These are phyloP conservation scores for Clonostachys rosea DNA, from an alignment of 2,329 filamentous ascomycete species.

Conservation along the genomic window DNA sequence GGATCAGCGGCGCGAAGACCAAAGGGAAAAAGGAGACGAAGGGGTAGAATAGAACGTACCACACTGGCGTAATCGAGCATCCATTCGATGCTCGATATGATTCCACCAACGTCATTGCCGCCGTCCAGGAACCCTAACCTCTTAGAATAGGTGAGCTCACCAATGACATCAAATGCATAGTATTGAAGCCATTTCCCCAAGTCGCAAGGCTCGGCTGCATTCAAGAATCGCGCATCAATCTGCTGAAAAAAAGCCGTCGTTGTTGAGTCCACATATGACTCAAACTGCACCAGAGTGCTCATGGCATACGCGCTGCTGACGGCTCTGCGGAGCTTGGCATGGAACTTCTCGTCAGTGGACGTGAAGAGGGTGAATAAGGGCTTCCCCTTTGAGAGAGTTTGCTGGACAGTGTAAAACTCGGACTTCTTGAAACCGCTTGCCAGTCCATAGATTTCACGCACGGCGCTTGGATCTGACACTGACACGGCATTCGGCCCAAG, in stretches of 20 bases:
- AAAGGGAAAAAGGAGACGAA: too few relatives aligned
- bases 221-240: slow-evolving; percentile 14
- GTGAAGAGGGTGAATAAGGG: slow-evolving; percentile 71
- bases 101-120: slow-evolving; percentile 35
- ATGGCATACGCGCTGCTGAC: slow-evolving; percentile 41
- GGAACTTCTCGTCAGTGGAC: slow-evolving; percentile 68
- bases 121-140: slow-evolving; percentile 37
- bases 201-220: slow-evolving; percentile 30
- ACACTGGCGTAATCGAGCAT: slow-evolving; percentile 13
- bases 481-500: slow-evolving; percentile 71
- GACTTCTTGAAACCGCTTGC: slow-evolving; percentile 82
- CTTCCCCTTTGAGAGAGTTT: slow-evolving; percentile 64
- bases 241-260: slow-evolving; percentile 31
- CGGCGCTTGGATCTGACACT: slow-evolving; percentile 67
- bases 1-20: too few relatives aligned
- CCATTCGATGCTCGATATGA: slow-evolving; percentile 23
- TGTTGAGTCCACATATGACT: slow-evolving; percentile 42
- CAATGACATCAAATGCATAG: slow-evolving; percentile 47
- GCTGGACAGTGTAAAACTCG: slow-evolving; percentile 76
- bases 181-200: slow-evolving; percentile 37
- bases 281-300: slow-evolving; percentile 40
- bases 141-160: slow-evolving; percentile 35
- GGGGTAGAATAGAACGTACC: slow-evolving; percentile 2
- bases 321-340: slow-evolving; percentile 28
- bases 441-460: slow-evolving; percentile 75